Conservation (phyloP, 306 rosid genomes). For the Echinosophora koreensis region DNA sequence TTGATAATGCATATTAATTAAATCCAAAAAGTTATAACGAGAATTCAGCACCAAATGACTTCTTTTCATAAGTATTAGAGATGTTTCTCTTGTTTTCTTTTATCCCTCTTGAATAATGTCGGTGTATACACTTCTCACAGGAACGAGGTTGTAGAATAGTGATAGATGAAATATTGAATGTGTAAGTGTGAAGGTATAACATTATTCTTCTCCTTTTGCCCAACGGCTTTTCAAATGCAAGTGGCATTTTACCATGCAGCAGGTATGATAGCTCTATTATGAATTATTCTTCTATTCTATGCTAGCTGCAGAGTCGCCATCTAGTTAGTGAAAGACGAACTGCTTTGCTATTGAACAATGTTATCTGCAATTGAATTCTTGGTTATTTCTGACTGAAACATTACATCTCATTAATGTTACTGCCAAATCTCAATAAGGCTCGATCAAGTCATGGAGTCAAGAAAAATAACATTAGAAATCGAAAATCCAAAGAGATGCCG, state of each 20-base stretch:
- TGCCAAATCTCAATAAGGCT: background rate
- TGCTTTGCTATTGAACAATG: constrained; percentile 12
- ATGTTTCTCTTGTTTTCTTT: too few relatives aligned
- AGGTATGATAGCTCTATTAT: constrained; percentile 7
- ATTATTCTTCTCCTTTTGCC: background rate
- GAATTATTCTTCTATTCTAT: background rate
- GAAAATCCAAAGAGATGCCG: background rate
- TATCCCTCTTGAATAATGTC: too few relatives aligned
- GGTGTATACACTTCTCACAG: too few relatives aligned
- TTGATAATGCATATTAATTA: too few relatives aligned
- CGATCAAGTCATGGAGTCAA: background rate
- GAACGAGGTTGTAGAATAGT: too few relatives aligned
- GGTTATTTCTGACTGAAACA: background rate
- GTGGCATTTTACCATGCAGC: constrained; percentile 35
- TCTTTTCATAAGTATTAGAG: too few relatives aligned
- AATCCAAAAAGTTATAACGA: too few relatives aligned
- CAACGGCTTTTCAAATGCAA: background rate
- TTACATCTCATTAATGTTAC: constrained; percentile 15
- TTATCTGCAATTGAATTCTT: background rate
- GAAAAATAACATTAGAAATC: background rate
- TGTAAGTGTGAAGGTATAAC: background rate
- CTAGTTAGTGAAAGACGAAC: constrained; percentile 42
- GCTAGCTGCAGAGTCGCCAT: constrained; percentile 39
- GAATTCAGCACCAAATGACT: too few relatives aligned
- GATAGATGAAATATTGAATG: too few relatives aligned